These are phyloP conservation scores for Boletus hoseneyae DNA, from an alignment of 1,284 basidiomycete species.

Conservation along the genomic window DNA sequence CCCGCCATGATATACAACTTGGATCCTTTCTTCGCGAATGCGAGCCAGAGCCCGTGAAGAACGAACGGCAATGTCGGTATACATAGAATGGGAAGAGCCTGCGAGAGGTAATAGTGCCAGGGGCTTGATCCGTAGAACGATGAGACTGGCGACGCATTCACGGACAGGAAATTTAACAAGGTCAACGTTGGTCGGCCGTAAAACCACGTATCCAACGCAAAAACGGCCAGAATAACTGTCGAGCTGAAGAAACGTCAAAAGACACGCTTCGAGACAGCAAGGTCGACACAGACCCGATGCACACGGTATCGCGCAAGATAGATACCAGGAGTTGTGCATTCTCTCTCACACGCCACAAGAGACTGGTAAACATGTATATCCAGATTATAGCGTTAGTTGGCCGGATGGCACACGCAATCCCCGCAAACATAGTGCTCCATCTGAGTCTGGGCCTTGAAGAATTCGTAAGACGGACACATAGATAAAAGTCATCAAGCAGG, in stretches of 20 bases:
- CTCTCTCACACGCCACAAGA: slow-evolving; percentile 48
- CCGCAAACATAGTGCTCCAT: slow-evolving; percentile 55
- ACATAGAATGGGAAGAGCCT: slow-evolving; percentile 82
- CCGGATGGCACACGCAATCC: slow-evolving; percentile 75
- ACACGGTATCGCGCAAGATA: slow-evolving; percentile 38
- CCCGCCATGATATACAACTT: slow-evolving; percentile 47
- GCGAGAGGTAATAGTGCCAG: slow-evolving; percentile 87
- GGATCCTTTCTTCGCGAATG: slow-evolving; percentile 28
- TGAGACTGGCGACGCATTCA: slow-evolving; percentile 81
- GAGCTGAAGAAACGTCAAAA: slow-evolving; percentile 14
- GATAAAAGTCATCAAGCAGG: not conserved
- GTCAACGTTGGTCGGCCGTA: slow-evolving; percentile 72
- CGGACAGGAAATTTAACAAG: slow-evolving; percentile 75
- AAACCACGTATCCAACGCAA: slow-evolving; percentile 65
- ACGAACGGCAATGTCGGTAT: slow-evolving; percentile 73
- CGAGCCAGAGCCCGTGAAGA: slow-evolving; percentile 53
- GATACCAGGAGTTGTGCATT: slow-evolving; percentile 30
- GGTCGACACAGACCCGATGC: slow-evolving; percentile 44
- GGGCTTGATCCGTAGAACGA: slow-evolving; percentile 90
- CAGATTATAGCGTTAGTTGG: slow-evolving; percentile 88
- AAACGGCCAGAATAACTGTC: slow-evolving; percentile 37
- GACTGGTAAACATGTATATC: slow-evolving; percentile 60
- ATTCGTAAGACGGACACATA: slow-evolving; percentile 9
- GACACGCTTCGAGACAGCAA: not conserved
- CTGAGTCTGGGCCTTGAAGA: slow-evolving; percentile 31